phyloP scores from a whole-genome alignment of 2,329 filamentous ascomycete genomes.

The Aspergillus ustus region DNA sequence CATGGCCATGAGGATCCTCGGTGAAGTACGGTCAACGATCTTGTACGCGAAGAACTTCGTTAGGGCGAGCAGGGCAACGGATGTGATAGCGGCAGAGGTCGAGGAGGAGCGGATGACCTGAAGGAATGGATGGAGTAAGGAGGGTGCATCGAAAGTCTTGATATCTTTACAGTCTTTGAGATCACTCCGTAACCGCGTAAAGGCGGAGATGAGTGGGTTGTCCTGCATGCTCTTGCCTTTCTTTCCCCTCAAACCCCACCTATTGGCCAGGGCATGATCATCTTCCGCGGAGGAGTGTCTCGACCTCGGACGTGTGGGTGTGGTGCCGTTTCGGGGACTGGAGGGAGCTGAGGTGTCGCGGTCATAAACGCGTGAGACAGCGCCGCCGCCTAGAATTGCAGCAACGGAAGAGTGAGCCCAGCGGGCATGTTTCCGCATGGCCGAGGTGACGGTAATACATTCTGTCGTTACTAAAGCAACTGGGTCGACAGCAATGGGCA shows the following conservation, averaged over 20 bases:
- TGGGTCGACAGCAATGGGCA: conserved; percentile 85
- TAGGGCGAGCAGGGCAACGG: conserved; percentile 87
- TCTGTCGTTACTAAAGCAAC: conserved; percentile 95
- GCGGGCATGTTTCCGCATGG: conserved; percentile 95
- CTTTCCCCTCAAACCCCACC: conserved; percentile 93
- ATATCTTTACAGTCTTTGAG: conserved; percentile 91
- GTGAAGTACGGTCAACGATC: conserved; percentile 81
- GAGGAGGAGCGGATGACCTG: conserved; percentile 96
- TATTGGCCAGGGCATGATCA: conserved; percentile 66
- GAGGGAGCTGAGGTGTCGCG: conserved; percentile 47
- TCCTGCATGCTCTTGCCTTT: conserved; percentile 97
- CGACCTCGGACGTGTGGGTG: conserved; percentile 27
- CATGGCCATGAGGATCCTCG: conserved; percentile 89
- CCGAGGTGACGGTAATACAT: conserved; percentile 97
- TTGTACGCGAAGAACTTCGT: conserved; percentile 97
- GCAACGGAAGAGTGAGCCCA: conserved; percentile 96
- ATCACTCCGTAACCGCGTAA: conserved; percentile 86
- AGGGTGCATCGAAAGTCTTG: conserved; percentile 82
- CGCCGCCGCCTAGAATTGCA: conserved; percentile 82
- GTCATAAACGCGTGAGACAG: conserved; percentile 52
- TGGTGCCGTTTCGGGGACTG: conserved; percentile 35
- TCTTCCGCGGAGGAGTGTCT: conserved; percentile 40
- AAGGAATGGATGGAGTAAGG: conserved; percentile 88
- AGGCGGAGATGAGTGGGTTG: conserved; percentile 93
- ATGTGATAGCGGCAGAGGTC: conserved; percentile 94